These are phyloP conservation scores for Penstemon eatonii DNA, from an alignment of 257 asterid species.

Conservation along the genomic window DNA sequence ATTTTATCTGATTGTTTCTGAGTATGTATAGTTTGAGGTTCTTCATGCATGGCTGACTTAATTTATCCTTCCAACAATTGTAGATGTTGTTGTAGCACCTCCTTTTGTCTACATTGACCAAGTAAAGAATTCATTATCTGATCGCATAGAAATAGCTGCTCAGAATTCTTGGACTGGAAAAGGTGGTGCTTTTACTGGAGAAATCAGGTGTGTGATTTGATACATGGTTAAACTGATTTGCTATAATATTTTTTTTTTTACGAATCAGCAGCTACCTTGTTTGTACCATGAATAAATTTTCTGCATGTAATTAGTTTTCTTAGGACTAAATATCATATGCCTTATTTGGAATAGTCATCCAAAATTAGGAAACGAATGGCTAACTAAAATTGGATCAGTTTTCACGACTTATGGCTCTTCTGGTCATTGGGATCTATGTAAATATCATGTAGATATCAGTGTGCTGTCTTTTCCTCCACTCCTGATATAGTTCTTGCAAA, in stretches of 20 bases:
- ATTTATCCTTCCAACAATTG: constrained; percentile 18
- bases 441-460: no score
- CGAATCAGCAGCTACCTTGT: constrained; percentile 14
- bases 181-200: constrained; percentile 99
- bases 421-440: no score
- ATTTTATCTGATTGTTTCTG: not conserved
- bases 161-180: constrained; percentile 98
- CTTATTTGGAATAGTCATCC: no score
- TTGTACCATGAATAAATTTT: not conserved
- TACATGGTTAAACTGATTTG: not conserved
- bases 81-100: constrained; percentile 98
- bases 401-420: no score
- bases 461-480: no score
- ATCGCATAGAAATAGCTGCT: constrained; percentile 77
- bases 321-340: no score
- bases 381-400: no score
- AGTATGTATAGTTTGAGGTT: constrained; percentile 4
- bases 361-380: no score
- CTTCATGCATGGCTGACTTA: constrained; percentile 5
- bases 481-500: no score
- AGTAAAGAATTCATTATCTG: constrained; percentile 72
- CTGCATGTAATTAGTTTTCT: no score
- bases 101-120: constrained; percentile 95
- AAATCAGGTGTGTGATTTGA: constrained; percentile 67
- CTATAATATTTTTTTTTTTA: not conserved